Evolutionary conservation across 768 basidiomycete species (phyloP).

Genomic region (Boletus rubropictus): DNA sequence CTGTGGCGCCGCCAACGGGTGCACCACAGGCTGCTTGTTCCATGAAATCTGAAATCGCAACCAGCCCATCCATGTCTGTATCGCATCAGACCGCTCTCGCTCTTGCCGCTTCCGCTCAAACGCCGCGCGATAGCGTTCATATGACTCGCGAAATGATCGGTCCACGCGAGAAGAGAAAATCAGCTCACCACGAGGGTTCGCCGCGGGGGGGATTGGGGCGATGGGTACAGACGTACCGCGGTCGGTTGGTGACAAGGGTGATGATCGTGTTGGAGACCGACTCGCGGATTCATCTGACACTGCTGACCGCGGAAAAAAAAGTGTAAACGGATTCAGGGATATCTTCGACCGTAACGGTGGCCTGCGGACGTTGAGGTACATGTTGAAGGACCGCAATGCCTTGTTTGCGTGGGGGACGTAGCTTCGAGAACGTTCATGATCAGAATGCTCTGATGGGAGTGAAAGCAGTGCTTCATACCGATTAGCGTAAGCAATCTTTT

Average conservation of each 20-base stretch:
- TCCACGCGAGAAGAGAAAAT: slow-evolving; percentile 92
- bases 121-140: slow-evolving; percentile 83
- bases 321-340: slow-evolving; percentile 35
- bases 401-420: slow-evolving; percentile 96
- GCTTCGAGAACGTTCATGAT: slow-evolving; percentile 38
- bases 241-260: slow-evolving; percentile 24
- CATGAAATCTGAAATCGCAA: slow-evolving; percentile 27
- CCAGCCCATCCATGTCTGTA: slow-evolving; percentile 30
- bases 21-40: slow-evolving; percentile 15
- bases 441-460: slow-evolving; percentile 11
- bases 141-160: slow-evolving; percentile 75
- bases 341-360: slow-evolving; percentile 63
- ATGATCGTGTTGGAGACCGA: slow-evolving; percentile 25
- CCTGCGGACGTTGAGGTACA: slow-evolving; percentile 91
- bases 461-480: slow-evolving; percentile 50
- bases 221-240: slow-evolving; percentile 44
- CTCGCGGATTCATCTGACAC: slow-evolving; percentile 16
- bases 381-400: slow-evolving; percentile 87
- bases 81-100: slow-evolving; percentile 40
- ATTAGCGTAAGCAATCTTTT: slow-evolving; percentile 95
- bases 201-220: slow-evolving; percentile 77
- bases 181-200: slow-evolving; percentile 91
- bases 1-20: slow-evolving; percentile 13
- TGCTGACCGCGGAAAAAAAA: slow-evolving; percentile 32
- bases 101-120: slow-evolving; percentile 80